A percentile compares a stretch with the other conserved stretches of the same genome.
Conservation (phyloP, 257 asterid genomes). For the Misopates orontium region DNA sequence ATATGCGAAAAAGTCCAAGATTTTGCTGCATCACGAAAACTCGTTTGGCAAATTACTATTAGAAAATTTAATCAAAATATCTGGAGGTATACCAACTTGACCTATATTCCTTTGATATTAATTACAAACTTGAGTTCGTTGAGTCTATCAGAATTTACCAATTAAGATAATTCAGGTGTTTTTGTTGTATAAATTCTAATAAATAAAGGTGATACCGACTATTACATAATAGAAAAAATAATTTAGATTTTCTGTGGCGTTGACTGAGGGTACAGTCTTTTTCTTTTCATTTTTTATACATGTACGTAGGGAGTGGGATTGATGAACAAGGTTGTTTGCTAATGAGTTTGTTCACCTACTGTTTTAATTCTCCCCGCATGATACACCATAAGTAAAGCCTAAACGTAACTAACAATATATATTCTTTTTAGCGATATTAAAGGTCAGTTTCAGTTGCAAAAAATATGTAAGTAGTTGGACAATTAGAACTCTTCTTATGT, state of each 20-base stretch:
- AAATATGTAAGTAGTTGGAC: conserved; percentile 40
- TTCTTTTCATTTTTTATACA: background rate
- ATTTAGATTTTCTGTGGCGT: background rate
- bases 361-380: conserved; percentile 10
- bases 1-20: no score
- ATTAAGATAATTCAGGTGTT: no score
- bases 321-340: conserved; percentile 23
- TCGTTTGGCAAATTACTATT: no score
- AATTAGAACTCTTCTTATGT: conserved; percentile 11
- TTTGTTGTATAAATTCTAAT: no score
- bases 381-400: conserved; percentile 31
- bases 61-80: no score
- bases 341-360: conserved; percentile 63
- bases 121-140: no score
- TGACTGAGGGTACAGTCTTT: background rate
- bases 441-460: conserved; percentile 41
- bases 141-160: no score
- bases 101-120: no score
- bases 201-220: no score
- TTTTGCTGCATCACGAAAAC: no score
- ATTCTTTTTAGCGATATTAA: conserved; percentile 6
- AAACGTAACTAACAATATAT: conserved; percentile 28
- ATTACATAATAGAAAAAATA: background rate
- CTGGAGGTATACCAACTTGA: no score
- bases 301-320: conserved; percentile 9